Percentiles rank a stretch among this genome's conserved stretches.
phyloP scores from a whole-genome alignment of 345 rosid species.

The Salix caprea region DNA sequence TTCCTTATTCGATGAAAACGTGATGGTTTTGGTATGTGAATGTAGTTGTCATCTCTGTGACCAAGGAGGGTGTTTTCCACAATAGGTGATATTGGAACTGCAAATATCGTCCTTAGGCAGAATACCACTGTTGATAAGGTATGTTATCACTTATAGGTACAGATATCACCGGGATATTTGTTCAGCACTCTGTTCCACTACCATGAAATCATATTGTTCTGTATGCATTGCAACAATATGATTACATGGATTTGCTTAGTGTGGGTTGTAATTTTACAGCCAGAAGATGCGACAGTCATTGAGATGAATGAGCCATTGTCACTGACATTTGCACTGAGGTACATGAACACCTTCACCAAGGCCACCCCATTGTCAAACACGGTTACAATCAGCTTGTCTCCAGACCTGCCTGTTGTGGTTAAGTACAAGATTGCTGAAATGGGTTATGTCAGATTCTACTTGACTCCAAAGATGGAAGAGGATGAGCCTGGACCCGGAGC shows the following conservation, averaged over 20 bases:
- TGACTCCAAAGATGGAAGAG: constrained; percentile 99
- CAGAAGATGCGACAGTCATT: constrained; percentile 77
- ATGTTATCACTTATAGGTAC: neutral
- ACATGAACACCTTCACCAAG: constrained; percentile 96
- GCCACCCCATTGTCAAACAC: constrained; percentile 82
- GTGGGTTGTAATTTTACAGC: constrained; percentile 44
- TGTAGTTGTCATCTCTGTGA: constrained; percentile 88
- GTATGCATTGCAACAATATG: too few relatives aligned
- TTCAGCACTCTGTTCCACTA: neutral
- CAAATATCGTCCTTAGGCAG: constrained; percentile 90
- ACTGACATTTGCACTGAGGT: constrained; percentile 85
- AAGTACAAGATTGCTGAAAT: constrained; percentile 99
- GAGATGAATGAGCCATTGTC: constrained; percentile 98
- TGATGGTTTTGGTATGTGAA: neutral
- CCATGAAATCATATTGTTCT: neutral
- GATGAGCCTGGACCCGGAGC: constrained; percentile 61
- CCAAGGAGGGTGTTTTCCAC: constrained; percentile 98
- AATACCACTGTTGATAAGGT: constrained; percentile 92
- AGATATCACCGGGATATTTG: neutral
- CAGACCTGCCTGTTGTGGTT: constrained; percentile 93
- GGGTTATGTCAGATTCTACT: constrained; percentile 88
- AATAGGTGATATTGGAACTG: constrained; percentile 92
- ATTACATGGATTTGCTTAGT: neutral
- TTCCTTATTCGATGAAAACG: neutral
- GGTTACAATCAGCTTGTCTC: constrained; percentile 85